Evolutionary conservation across 1,139 yeast genomes (phyloP).

Genomic region (Kurtzmaniella quercitrusa): DNA sequence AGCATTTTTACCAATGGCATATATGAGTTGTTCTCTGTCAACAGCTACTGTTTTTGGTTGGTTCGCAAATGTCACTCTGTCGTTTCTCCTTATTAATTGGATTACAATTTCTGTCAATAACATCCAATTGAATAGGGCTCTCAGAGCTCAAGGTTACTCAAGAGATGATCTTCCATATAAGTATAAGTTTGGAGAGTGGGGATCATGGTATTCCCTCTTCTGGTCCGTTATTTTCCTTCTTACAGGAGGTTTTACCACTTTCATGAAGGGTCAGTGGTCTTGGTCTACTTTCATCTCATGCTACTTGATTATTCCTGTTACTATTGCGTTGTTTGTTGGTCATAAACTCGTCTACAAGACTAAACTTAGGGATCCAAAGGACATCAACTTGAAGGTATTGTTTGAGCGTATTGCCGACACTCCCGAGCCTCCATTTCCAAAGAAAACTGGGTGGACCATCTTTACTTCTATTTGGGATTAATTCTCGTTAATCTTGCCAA

Average conservation of each 20-base stretch:
- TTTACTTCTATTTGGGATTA: conserved; percentile 21
- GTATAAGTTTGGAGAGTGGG: conserved; percentile 11
- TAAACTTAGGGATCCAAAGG: conserved; percentile 21
- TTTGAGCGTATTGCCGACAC: conserved; percentile 31
- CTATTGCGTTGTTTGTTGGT: conserved; percentile 20
- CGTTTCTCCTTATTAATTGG: conserved; percentile 23
- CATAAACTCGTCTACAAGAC: conserved; percentile 29
- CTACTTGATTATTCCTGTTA: conserved; percentile 33
- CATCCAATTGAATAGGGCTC: conserved; percentile 27
- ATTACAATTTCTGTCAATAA: conserved; percentile 26
- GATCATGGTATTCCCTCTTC: conserved; percentile 7
- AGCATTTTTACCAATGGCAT: conserved; percentile 22
- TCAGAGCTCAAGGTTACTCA: conserved; percentile 35
- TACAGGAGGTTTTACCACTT: conserved; percentile 39
- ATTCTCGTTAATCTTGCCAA: too few relatives aligned
- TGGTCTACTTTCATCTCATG: conserved; percentile 32
- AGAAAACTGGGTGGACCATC: conserved; percentile 22
- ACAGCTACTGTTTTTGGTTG: conserved; percentile 24
- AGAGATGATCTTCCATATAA: conserved; percentile 32
- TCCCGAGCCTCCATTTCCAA: conserved; percentile 32
- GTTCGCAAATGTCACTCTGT: conserved; percentile 24
- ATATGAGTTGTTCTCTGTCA: conserved; percentile 18
- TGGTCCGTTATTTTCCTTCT: conserved; percentile 9
- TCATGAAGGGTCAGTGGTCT: conserved; percentile 30
- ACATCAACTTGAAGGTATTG: conserved; percentile 27